phyloP scores from a whole-genome alignment of 345 rosid species.

The Citrus cavaleriei region DNA sequence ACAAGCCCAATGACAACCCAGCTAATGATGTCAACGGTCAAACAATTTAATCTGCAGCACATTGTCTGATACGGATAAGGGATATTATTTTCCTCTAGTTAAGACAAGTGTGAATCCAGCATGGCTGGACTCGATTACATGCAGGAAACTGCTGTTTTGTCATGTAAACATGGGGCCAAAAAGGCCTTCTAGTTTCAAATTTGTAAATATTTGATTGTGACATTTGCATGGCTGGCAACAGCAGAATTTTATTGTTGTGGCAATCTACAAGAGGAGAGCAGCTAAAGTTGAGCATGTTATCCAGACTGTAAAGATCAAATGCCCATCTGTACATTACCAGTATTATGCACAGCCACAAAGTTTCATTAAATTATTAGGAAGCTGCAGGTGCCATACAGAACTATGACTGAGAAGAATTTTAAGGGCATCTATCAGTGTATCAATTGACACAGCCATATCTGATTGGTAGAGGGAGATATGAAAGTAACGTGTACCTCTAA shows the following conservation, averaged over 20 bases:
- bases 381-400: too few species aligned
- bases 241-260: not conserved
- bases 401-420: too few species aligned
- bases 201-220: not conserved
- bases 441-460: too few species aligned
- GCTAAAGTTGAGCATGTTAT: not conserved
- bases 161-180: not conserved
- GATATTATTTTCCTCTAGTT: not conserved
- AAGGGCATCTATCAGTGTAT: not conserved
- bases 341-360: not conserved
- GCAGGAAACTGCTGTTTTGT: not conserved
- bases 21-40: not conserved
- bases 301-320: constrained; percentile 11
- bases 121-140: not conserved
- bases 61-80: not conserved
- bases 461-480: not conserved
- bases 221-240: constrained; percentile 4
- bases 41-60: not conserved
- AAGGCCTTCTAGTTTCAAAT: not conserved
- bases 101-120: not conserved
- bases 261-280: not conserved
- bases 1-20: too few species aligned
- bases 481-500: not conserved
- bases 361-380: not conserved
- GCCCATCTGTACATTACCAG: not conserved